These are phyloP conservation scores for Tolypocladium pustulatum DNA, from an alignment of 2,329 filamentous ascomycete genomes.

Conservation along the genomic window DNA sequence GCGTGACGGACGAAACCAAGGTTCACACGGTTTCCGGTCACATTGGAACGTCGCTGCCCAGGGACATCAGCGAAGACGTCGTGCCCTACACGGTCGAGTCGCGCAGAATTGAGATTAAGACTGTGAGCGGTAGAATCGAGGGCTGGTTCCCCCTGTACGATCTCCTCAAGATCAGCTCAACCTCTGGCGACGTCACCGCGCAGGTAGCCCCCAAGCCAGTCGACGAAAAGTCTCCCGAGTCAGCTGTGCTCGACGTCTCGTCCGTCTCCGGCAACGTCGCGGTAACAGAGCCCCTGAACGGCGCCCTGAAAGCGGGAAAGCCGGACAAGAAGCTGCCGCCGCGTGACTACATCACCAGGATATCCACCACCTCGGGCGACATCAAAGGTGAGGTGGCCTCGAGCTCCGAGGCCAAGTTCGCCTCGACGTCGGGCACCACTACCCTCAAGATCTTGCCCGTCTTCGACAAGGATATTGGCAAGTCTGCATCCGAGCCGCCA, in stretches of 20 bases:
- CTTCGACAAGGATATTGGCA: conserved; percentile 15
- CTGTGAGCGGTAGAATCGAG: conserved; percentile 31
- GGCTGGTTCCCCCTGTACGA: conserved; percentile 43
- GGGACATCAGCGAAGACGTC: conserved; percentile 11
- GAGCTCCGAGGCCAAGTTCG: conserved; percentile 21
- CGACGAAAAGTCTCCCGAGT: conserved; percentile 19
- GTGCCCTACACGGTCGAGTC: conserved; percentile 31
- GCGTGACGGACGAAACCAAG: conserved; percentile 13
- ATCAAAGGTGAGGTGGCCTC: conserved; percentile 31
- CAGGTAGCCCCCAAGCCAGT: conserved; percentile 29
- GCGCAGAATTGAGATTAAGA: conserved; percentile 28
- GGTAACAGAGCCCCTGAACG: conserved; percentile 28
- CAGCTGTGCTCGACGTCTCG: conserved; percentile 29
- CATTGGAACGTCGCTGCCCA: conserved; percentile 18
- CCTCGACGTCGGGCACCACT: conserved; percentile 30
- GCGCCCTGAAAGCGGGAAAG: conserved; percentile 7
- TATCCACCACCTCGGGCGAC: conserved; percentile 33
- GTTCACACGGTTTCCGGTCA: conserved; percentile 28
- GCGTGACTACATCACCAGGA: conserved; percentile 34
- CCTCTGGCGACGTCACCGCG: conserved; percentile 31
- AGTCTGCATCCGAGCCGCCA: conserved; percentile 11
- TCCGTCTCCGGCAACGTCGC: conserved; percentile 33
- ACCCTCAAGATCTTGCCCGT: conserved; percentile 32
- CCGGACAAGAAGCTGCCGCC: conserved; percentile 23
- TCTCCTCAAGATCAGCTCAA: conserved; percentile 30